phyloP scores from a whole-genome alignment of 2,329 filamentous ascomycete genomes.

The Cladosporium halotolerans region DNA sequence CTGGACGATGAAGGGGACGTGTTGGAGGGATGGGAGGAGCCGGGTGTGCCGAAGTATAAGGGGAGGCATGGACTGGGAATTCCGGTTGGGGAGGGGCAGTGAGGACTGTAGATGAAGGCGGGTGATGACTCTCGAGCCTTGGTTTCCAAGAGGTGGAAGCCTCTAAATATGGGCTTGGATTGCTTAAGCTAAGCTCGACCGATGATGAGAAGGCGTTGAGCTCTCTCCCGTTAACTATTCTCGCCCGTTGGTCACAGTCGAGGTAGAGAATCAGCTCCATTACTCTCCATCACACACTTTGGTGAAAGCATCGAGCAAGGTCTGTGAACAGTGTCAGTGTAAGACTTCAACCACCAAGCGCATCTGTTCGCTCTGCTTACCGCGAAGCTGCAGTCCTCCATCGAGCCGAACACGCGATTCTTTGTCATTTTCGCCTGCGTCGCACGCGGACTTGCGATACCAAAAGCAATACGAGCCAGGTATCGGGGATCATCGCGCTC shows the following conservation, averaged over 20 bases:
- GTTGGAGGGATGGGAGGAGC: slow-evolving; percentile 57
- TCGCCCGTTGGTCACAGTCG: too few species aligned
- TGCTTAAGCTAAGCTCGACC: too few species aligned
- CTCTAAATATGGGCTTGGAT: too few species aligned
- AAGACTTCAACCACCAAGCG: not conserved
- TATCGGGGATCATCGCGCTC: slow-evolving; percentile 54
- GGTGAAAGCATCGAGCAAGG: slow-evolving; percentile 17
- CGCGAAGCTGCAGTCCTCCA: slow-evolving; percentile 51
- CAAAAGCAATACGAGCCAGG: slow-evolving; percentile 55
- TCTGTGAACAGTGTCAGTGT: slow-evolving; percentile 12
- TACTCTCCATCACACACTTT: slow-evolving; percentile 16
- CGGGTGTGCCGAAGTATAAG: slow-evolving; percentile 54
- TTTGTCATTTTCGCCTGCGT: slow-evolving; percentile 44
- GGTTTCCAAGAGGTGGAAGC: too few species aligned
- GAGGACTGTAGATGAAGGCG: too few species aligned
- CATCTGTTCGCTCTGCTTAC: slow-evolving; percentile 26
- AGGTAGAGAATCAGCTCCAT: too few species aligned
- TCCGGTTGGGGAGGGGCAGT: slow-evolving; percentile 34
- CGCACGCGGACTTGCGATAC: slow-evolving; percentile 54
- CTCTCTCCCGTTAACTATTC: too few species aligned
- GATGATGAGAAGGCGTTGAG: too few species aligned
- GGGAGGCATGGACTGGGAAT: slow-evolving; percentile 61
- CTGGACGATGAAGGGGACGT: slow-evolving; percentile 41
- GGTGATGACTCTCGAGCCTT: too few species aligned
- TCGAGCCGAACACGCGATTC: slow-evolving; percentile 44